These are phyloP conservation scores for Cladosporium sp. DNA, from an alignment of 2,329 filamentous ascomycete genomes.

Conservation along the genomic window DNA sequence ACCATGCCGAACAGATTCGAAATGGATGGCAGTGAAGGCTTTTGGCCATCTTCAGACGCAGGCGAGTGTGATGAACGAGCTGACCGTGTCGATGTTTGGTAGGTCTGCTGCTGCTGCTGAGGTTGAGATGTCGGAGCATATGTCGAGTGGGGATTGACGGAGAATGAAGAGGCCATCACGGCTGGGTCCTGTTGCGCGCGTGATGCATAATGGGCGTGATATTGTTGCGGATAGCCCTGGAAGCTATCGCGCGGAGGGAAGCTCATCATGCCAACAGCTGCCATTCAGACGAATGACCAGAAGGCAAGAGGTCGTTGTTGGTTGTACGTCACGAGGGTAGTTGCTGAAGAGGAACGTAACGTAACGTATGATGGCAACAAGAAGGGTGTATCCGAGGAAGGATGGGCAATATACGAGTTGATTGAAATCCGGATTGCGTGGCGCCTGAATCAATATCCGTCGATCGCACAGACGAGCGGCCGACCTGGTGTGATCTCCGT, in stretches of 20 bases:
- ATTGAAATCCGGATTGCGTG: constrained; percentile 5
- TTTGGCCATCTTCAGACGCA: constrained; percentile 41
- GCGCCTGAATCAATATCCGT: constrained; percentile 11
- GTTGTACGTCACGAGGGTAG: not conserved
- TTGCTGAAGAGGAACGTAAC: not conserved
- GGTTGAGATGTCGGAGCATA: constrained; percentile 16
- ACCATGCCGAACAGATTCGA: constrained; percentile 83
- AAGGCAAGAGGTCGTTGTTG: not conserved
- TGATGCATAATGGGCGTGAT: constrained; percentile 23
- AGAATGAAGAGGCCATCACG: constrained; percentile 17
- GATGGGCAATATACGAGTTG: constrained; percentile 8
- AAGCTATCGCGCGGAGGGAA: constrained; percentile 26
- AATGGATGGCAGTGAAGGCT: constrained; percentile 88
- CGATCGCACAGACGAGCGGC: constrained; percentile 10
- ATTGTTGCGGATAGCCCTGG: constrained; percentile 25
- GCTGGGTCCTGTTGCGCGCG: constrained; percentile 20
- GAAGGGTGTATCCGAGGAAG: constrained; percentile 8
- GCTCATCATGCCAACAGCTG: constrained; percentile 28
- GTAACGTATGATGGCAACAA: constrained; percentile 13
- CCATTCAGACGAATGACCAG: constrained; percentile 21
- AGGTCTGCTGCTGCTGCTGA: constrained; percentile 13
- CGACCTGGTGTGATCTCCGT: constrained; percentile 13
- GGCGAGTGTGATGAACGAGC: constrained; percentile 21
- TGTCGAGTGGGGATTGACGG: constrained; percentile 21
- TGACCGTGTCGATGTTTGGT: constrained; percentile 16